These are phyloP conservation scores for Cryptococcus amylolentus DNA, from an alignment of 1,284 basidiomycete genomes.

Conservation along the genomic window DNA sequence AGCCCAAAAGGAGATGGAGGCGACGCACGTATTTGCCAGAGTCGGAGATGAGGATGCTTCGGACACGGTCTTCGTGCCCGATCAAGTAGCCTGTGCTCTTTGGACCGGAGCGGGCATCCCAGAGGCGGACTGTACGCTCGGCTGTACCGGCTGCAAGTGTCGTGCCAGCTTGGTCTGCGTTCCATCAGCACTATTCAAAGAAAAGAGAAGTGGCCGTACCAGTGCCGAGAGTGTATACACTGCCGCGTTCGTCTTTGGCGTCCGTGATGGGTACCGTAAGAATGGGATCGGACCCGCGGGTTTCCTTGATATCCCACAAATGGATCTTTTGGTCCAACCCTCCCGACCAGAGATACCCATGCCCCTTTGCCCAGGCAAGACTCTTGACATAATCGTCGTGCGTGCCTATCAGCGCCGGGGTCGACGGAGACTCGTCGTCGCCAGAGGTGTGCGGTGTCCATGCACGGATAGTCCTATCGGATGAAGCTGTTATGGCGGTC, in stretches of 20 bases:
- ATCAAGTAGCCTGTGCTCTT: constrained; percentile 69
- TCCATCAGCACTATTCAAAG: not conserved
- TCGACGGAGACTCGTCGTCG: constrained; percentile 54
- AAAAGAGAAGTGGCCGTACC: constrained; percentile 28
- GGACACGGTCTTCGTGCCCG: constrained; percentile 95
- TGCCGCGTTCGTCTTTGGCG: constrained; percentile 58
- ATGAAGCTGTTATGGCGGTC: constrained; percentile 91
- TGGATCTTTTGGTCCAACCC: constrained; percentile 92
- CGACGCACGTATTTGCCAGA: constrained; percentile 78
- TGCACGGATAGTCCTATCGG: constrained; percentile 88
- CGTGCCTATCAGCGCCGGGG: constrained; percentile 67
- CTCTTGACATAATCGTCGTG: constrained; percentile 92
- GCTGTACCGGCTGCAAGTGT: constrained; percentile 85
- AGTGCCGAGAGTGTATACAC: constrained; percentile 72
- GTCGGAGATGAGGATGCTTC: constrained; percentile 80
- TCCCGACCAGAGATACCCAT: constrained; percentile 85
- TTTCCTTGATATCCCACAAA: constrained; percentile 79
- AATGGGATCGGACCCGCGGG: constrained; percentile 44
- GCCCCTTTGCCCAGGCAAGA: constrained; percentile 70
- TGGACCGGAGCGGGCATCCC: constrained; percentile 74
- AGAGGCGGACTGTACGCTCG: constrained; percentile 81
- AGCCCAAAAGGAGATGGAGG: constrained; percentile 4
- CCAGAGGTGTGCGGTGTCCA: constrained; percentile 77
- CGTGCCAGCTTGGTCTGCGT: constrained; percentile 67
- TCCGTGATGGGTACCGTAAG: constrained; percentile 37